phyloP scores from a whole-genome alignment of 306 rosid species.

The Cicer judaicum region DNA sequence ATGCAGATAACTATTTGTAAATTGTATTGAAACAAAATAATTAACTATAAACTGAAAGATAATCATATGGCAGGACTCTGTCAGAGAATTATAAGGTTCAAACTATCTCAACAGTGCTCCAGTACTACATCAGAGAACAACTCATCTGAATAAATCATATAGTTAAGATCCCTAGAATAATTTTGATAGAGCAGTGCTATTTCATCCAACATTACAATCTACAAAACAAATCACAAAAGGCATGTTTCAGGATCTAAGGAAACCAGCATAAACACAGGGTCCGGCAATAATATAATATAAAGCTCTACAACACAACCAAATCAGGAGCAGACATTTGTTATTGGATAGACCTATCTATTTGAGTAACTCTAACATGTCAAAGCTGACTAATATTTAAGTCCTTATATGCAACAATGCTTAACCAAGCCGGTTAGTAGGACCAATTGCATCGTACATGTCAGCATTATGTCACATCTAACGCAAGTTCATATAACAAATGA shows the following conservation, averaged over 20 bases:
- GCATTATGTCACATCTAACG: slow-evolving; percentile 18
- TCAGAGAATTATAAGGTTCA: not conserved
- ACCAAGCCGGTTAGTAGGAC: slow-evolving; percentile 26
- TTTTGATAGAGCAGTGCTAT: slow-evolving; percentile 4
- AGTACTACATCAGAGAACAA: slow-evolving; percentile 2
- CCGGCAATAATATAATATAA: not conserved
- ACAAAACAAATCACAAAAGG: not conserved
- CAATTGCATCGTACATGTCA: slow-evolving; percentile 24
- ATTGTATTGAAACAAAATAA: slow-evolving; percentile 18
- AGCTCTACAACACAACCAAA: slow-evolving; percentile 1
- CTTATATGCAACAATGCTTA: slow-evolving; percentile 4
- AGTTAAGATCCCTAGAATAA: slow-evolving; percentile 2
- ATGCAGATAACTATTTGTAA: slow-evolving; percentile 23
- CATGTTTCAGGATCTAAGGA: not conserved
- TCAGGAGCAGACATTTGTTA: slow-evolving; percentile 13
- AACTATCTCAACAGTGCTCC: not conserved
- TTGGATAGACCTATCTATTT: slow-evolving; percentile 18
- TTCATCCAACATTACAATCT: slow-evolving; percentile 1
- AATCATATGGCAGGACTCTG: not conserved
- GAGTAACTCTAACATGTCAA: slow-evolving; percentile 3
- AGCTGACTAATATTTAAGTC: slow-evolving; percentile 13
- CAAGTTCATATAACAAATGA: slow-evolving; percentile 26
- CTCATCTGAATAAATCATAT: slow-evolving; percentile 9
- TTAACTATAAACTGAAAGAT: slow-evolving; percentile 19
- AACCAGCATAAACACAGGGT: not conserved